A percentile compares a stretch with the other conserved stretches of the same genome.
These are phyloP conservation scores for Macrocystidia cucumis DNA, from an alignment of 1,284 basidiomycete genomes.

Conservation along the genomic window DNA sequence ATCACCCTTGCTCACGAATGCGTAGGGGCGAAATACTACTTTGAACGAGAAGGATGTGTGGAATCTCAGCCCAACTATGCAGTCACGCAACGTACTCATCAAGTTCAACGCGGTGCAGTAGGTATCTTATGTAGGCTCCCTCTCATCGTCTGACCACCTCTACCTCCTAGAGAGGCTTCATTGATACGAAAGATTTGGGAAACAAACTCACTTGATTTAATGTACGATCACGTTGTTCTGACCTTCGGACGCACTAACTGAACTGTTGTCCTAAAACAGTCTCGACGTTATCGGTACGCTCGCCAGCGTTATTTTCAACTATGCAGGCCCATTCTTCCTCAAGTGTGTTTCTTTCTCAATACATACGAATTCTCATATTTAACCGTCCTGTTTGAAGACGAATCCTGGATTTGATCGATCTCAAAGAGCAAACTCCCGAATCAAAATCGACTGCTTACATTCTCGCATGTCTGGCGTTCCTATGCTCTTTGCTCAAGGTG, in stretches of 20 bases:
- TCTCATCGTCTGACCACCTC: conserved; percentile 1
- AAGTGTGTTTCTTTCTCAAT: conserved; percentile 28
- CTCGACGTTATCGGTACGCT: conserved; percentile 64
- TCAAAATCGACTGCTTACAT: conserved; percentile 58
- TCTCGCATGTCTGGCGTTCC: conserved; percentile 62
- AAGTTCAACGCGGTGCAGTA: conserved; percentile 43
- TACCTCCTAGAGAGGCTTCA: conserved; percentile 27
- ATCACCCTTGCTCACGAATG: not conserved
- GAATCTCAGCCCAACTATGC: conserved; percentile 59
- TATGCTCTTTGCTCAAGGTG: conserved; percentile 48
- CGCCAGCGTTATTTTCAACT: conserved; percentile 61
- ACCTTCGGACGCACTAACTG: not conserved
- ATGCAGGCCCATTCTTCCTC: conserved; percentile 61
- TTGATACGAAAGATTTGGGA: conserved; percentile 58
- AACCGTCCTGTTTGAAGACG: conserved; percentile 17
- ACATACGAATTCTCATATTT: not conserved
- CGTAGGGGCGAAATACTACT: conserved; percentile 48
- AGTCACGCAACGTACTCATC: conserved; percentile 58
- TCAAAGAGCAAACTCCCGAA: conserved; percentile 29
- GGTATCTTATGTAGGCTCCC: conserved; percentile 8
- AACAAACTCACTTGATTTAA: conserved; percentile 68
- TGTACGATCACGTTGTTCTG: conserved; percentile 23
- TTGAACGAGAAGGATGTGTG: conserved; percentile 70
- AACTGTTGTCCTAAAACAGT: conserved; percentile 15
- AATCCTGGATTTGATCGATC: conserved; percentile 39